Percentiles rank a stretch among this genome's conserved stretches.
phyloP scores from a whole-genome alignment of 371 early-diverging fungal species.

The Lichtheimia corymbifera region DNA sequence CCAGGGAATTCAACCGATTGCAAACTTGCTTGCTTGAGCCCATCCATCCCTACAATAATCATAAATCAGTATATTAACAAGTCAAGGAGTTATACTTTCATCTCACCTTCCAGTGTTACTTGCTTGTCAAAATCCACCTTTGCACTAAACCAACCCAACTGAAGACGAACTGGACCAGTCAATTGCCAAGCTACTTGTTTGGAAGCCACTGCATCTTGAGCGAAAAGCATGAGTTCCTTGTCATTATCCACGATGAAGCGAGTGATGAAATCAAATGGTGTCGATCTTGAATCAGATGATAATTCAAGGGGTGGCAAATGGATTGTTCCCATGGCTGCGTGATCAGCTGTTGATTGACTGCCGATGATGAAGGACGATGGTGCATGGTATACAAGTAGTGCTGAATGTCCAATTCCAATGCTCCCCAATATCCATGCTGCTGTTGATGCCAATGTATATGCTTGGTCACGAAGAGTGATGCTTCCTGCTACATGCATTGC shows the following conservation, averaged over 20 bases:
- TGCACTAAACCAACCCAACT: slow-evolving; percentile 30
- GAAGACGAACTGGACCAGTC: slow-evolving; percentile 27
- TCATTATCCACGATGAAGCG: slow-evolving; percentile 34
- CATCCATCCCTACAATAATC: slow-evolving; percentile 43
- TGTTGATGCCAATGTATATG: slow-evolving; percentile 23
- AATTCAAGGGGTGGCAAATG: slow-evolving; percentile 34
- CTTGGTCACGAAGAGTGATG: slow-evolving; percentile 23
- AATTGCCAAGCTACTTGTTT: slow-evolving; percentile 39
- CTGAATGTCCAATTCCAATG: slow-evolving; percentile 20
- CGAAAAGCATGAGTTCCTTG: slow-evolving; percentile 37
- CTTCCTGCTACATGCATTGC: slow-evolving; percentile 43
- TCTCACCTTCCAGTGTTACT: slow-evolving; percentile 36
- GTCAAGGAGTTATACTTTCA: neutral
- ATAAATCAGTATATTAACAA: neutral
- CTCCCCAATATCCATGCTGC: slow-evolving; percentile 30
- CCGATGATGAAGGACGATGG: neutral
- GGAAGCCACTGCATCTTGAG: slow-evolving; percentile 38
- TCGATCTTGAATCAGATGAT: slow-evolving; percentile 13
- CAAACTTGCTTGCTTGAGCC: slow-evolving; percentile 39
- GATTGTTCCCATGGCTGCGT: slow-evolving; percentile 31
- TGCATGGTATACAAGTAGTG: slow-evolving; percentile 22
- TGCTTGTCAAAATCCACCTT: slow-evolving; percentile 29
- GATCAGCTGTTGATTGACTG: neutral
- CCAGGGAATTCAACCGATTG: slow-evolving; percentile 37
- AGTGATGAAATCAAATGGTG: slow-evolving; percentile 43